Evolutionary conservation across 208 protist genomes (phyloP).

Genomic region (Lotmaria passim): DNA sequence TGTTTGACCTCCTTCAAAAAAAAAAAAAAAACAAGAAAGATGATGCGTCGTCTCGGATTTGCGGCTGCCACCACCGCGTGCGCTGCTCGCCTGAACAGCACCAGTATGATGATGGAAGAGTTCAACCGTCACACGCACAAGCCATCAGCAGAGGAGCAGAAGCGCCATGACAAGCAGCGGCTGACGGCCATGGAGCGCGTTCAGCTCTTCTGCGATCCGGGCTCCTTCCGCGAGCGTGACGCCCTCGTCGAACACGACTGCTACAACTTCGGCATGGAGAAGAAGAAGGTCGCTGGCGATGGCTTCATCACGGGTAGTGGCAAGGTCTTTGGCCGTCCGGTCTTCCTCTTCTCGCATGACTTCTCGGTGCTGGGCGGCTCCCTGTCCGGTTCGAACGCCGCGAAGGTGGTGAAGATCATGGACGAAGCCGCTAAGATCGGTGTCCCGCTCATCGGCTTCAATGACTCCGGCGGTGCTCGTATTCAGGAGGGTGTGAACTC

Average conservation of each 20-base stretch:
- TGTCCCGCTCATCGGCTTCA: slow-evolving; percentile 96
- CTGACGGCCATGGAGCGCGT: slow-evolving; percentile 96
- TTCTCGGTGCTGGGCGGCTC: slow-evolving; percentile 96
- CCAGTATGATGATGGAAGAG: slow-evolving; percentile 21
- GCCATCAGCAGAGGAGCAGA: slow-evolving; percentile 47
- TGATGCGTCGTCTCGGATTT: slow-evolving; percentile 48
- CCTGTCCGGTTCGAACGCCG: slow-evolving; percentile 92
- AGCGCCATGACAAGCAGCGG: slow-evolving; percentile 91
- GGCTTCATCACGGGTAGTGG: slow-evolving; percentile 94
- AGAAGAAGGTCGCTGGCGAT: slow-evolving; percentile 87
- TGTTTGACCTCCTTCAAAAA: background rate
- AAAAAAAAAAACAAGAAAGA: no score
- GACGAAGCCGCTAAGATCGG: slow-evolving; percentile 94
- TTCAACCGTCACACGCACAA: slow-evolving; percentile 45
- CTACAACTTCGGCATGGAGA: slow-evolving; percentile 94
- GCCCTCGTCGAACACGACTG: slow-evolving; percentile 93
- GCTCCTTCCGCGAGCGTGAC: slow-evolving; percentile 94
- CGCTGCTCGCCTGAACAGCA: slow-evolving; percentile 19
- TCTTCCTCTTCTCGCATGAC: slow-evolving; percentile 96
- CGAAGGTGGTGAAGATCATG: slow-evolving; percentile 98
- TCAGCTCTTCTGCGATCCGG: slow-evolving; percentile 91
- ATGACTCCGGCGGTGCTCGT: slow-evolving; percentile 96
- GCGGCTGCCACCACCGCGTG: slow-evolving; percentile 23
- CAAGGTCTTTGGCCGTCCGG: slow-evolving; percentile 92
- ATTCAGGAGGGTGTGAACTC: slow-evolving; percentile 96